Evolutionary conservation across 2,329 filamentous ascomycete species (phyloP).

Genomic region (Parastagonospora avenae): DNA sequence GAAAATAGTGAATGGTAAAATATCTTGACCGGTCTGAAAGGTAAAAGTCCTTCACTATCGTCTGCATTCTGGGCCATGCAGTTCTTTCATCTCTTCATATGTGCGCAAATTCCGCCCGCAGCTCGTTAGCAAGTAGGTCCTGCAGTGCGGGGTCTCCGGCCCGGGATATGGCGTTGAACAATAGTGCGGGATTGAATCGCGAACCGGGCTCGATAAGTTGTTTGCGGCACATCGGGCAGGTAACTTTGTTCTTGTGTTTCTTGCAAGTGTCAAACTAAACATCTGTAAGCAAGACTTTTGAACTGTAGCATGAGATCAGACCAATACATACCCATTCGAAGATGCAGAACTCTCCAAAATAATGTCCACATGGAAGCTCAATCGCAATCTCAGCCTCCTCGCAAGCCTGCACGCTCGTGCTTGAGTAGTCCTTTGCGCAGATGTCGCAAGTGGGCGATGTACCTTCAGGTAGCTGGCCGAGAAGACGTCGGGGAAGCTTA

Average conservation of each 20-base stretch:
- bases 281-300: conserved; percentile 6
- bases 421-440: conserved; percentile 44
- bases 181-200: conserved; percentile 11
- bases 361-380: conserved; percentile 42
- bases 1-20: too few species aligned
- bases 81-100: conserved; percentile 5
- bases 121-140: conserved; percentile 21
- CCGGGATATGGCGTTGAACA: conserved; percentile 14
- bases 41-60: too few species aligned
- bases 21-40: too few species aligned
- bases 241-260: conserved; percentile 44
- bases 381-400: conserved; percentile 42
- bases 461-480: conserved; percentile 31
- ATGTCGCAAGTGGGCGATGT: conserved; percentile 39
- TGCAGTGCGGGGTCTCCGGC: conserved; percentile 16
- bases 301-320: background rate
- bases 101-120: conserved; percentile 24
- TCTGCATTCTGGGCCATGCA: too few species aligned
- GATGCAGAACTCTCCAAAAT: conserved; percentile 45
- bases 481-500: conserved; percentile 30
- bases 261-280: conserved; percentile 40
- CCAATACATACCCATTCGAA: conserved; percentile 34
- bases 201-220: conserved; percentile 30
- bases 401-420: conserved; percentile 26
- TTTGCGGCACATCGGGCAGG: conserved; percentile 46